Evolutionary conservation across 1,139 yeast genomes (phyloP).

Genomic region (Hyphopichia buzzinii): DNA sequence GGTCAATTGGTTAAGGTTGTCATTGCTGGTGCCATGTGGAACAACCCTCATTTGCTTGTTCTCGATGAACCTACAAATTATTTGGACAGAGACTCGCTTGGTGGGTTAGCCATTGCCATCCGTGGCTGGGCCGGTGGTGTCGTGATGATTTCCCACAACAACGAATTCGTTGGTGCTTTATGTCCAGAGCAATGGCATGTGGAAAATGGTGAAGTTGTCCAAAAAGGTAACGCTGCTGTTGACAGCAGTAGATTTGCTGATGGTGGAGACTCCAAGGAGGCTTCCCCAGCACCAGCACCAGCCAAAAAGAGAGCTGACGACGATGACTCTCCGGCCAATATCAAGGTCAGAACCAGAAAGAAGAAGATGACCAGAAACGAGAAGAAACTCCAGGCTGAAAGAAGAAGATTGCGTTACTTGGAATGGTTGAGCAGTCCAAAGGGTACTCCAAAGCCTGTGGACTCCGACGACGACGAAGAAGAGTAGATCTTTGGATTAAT

Average conservation of each 20-base stretch:
- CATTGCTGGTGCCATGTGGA: conserved; percentile 99
- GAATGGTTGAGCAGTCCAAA: conserved; percentile 96
- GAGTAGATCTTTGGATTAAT: not conserved
- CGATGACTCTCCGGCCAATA: conserved; percentile 92
- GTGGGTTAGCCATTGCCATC: conserved; percentile 95
- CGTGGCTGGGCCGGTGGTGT: conserved; percentile 99
- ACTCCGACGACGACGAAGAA: conserved; percentile 89
- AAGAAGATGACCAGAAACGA: conserved; percentile 97
- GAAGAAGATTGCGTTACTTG: conserved; percentile 90
- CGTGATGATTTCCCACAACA: conserved; percentile 96
- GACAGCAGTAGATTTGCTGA: conserved; percentile 82
- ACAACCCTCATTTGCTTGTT: conserved; percentile 96
- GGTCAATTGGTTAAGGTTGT: conserved; percentile 98
- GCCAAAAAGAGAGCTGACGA: conserved; percentile 54
- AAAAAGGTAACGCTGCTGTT: conserved; percentile 74
- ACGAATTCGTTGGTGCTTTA: conserved; percentile 93
- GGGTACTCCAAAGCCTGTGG: conserved; percentile 94
- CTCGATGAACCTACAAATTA: conserved; percentile 98
- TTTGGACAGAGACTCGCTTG: conserved; percentile 95
- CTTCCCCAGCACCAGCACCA: conserved; percentile 27
- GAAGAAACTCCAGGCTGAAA: conserved; percentile 84
- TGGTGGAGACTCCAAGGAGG: conserved; percentile 40
- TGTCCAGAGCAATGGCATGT: conserved; percentile 99
- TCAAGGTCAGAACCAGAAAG: conserved; percentile 88
- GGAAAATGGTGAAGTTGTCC: conserved; percentile 85